Base-by-base conservation (phyloP, 148 eudicot species). In the Camellia lanceoleosa region DNA sequence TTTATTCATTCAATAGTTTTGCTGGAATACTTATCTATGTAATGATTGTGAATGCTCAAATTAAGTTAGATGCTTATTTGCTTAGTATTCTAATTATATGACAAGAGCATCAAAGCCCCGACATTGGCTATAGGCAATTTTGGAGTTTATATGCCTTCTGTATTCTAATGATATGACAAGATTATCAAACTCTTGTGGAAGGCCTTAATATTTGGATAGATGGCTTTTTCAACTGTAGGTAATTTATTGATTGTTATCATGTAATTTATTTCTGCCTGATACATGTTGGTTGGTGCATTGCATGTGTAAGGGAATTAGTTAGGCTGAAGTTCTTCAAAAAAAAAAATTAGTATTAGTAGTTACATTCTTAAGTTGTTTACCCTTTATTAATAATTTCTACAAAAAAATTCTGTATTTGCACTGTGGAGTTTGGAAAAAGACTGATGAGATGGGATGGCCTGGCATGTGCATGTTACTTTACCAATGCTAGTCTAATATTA, bases 21-120 rank as follows among this genome's bases (percentile, higher is more conserved):
- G 15, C 38, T 47, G 55, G 49, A 20, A 46, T 70, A 3, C 13
- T 11, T 16, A 70, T 72, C 9, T 15, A 72, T 54, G 38, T 72
- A 10, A 72, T 15, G 75, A n/a, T 52, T 12, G 56, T 52, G 56
- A 72, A 58, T 23, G 60, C 61, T 72, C 60, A 72, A 20, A 72
- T 30, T 20, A 8, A 38, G 9, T 52, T 23, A 52, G 74, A 52
- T 72, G 75, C 43, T 74, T 51, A 44, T 49, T 44, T 61, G 18
- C 41, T 42, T 43, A 46, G 16, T 75, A 62, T 60, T 42, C 4
- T n/a, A 43, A 60, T 44, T 18, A n/a, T 46, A 43, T 62, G 43
- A 44, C 7, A 43, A 61, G 18, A 5, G 5, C 68, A 11, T 75
- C 66, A 30, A 60, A 62, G 44, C 44, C 52, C 65, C 41, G 6